Percentiles rank a stretch among this genome's conserved stretches.
These are phyloP conservation scores for Penicillium expansum DNA, from an alignment of 2,329 filamentous ascomycete species.

Conservation along the genomic window DNA sequence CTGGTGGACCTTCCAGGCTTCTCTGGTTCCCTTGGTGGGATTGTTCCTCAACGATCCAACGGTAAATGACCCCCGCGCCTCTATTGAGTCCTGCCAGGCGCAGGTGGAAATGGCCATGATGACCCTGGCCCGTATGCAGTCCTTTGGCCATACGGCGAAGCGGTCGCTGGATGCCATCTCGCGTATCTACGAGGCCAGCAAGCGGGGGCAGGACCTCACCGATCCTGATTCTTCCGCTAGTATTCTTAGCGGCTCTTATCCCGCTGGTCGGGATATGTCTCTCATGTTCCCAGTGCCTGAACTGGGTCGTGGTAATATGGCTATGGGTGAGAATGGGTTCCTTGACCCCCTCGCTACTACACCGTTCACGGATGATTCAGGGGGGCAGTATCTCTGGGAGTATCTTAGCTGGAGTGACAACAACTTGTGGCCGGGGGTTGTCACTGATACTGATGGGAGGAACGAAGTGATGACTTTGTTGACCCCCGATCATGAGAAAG, in stretches of 20 bases:
- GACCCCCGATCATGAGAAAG: conserved; percentile 28
- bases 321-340: conserved; percentile 23
- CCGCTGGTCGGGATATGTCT: conserved; percentile 18
- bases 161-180: conserved; percentile 63
- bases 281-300: conserved; percentile 19
- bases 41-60: conserved; percentile 54
- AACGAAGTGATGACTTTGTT: conserved; percentile 26
- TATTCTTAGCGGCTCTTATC: conserved; percentile 12
- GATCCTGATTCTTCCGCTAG: conserved; percentile 11
- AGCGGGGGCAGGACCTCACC: conserved; percentile 25
- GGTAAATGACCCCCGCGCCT: conserved; percentile 59
- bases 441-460: conserved; percentile 23
- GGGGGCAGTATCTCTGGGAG: conserved; percentile 37
- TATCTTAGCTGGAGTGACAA: conserved; percentile 41
- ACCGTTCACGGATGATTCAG: conserved; percentile 30
- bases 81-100: conserved; percentile 50
- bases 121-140: conserved; percentile 53
- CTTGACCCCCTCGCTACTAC: conserved; percentile 24
- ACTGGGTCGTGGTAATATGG: conserved; percentile 16
- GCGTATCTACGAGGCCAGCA: conserved; percentile 61
- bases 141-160: conserved; percentile 63
- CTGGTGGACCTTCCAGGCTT: conserved; percentile 78
- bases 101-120: conserved; percentile 53
- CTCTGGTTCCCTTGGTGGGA: conserved; percentile 73
- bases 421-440: conserved; percentile 31